A percentile compares a stretch with the other conserved stretches of the same genome.
Evolutionary conservation across 140 eudicot species (phyloP).

Genomic region (Flaveria floridana): DNA sequence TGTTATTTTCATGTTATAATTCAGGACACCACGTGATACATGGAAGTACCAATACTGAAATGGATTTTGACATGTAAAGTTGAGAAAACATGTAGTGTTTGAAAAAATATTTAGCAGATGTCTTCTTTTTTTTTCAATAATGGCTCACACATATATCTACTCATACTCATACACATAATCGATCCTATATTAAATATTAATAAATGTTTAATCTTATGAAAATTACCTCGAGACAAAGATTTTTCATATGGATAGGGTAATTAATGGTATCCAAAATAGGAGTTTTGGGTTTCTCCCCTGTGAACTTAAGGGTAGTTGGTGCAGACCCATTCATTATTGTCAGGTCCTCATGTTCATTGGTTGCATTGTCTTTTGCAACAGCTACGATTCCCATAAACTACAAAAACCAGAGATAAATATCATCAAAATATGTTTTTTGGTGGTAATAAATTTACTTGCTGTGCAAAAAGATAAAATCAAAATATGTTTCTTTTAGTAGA

Average conservation of each 20-base stretch:
- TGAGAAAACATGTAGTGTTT: too few species aligned
- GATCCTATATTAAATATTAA: neutral
- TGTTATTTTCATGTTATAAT: neutral
- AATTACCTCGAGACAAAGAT: slow-evolving; percentile 55
- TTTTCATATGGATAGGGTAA: slow-evolving; percentile 64
- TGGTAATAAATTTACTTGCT: too few species aligned
- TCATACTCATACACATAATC: too few species aligned
- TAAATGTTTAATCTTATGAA: neutral
- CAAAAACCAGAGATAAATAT: neutral
- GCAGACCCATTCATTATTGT: slow-evolving; percentile 12
- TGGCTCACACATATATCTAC: too few species aligned
- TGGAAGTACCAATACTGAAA: neutral
- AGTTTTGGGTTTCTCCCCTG: slow-evolving; percentile 55
- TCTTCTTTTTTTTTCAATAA: too few species aligned
- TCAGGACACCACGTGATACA: slow-evolving; percentile 2
- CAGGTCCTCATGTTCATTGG: slow-evolving; percentile 28
- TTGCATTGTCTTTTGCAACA: slow-evolving; percentile 29
- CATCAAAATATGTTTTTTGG: too few species aligned
- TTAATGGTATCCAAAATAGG: slow-evolving; percentile 66
- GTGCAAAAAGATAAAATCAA: too few species aligned
- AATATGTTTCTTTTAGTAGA: too few species aligned
- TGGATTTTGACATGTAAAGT: neutral
- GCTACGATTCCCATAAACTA: slow-evolving; percentile 15
- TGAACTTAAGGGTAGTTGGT: slow-evolving; percentile 35
- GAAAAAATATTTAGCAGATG: too few species aligned